These are phyloP conservation scores for Fermentozyma sake DNA, from an alignment of 1,139 yeast species.

Conservation along the genomic window DNA sequence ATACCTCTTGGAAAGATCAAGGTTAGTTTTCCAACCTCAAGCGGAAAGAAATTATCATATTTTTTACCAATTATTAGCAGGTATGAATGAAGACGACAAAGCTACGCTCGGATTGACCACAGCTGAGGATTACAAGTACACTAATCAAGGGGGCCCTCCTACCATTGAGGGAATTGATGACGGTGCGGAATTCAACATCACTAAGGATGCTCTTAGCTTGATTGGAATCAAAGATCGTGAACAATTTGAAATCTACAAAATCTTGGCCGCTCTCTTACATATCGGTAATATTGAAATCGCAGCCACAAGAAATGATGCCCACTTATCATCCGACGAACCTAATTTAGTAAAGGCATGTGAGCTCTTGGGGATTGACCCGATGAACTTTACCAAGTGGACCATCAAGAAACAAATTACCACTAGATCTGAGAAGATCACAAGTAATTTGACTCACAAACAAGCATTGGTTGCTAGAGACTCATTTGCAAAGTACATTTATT, in stretches of 20 bases:
- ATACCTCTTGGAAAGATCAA: conserved; percentile 85
- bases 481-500: conserved; percentile 88
- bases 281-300: conserved; percentile 90
- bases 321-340: conserved; percentile 81
- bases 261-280: conserved; percentile 86
- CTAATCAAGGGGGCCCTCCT: conserved; percentile 87
- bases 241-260: conserved; percentile 68
- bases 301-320: conserved; percentile 82
- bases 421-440: conserved; percentile 86
- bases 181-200: conserved; percentile 65
- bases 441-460: conserved; percentile 78
- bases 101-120: conserved; percentile 53
- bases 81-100: conserved; percentile 62
- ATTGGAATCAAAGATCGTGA: conserved; percentile 65
- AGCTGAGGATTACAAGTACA: conserved; percentile 70
- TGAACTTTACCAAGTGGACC: conserved; percentile 82
- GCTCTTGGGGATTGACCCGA: conserved; percentile 75
- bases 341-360: conserved; percentile 79
- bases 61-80: conserved; percentile 85
- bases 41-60: conserved; percentile 92
- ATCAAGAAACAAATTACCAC: conserved; percentile 89
- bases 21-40: conserved; percentile 88
- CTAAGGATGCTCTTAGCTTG: conserved; percentile 69
- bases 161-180: conserved; percentile 79
- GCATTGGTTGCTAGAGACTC: conserved; percentile 94